Percentiles rank a stretch among this genome's conserved stretches.
These are phyloP conservation scores for Sugiyamaella lignohabitans DNA, from an alignment of 805 yeast genomes.

Conservation along the genomic window DNA sequence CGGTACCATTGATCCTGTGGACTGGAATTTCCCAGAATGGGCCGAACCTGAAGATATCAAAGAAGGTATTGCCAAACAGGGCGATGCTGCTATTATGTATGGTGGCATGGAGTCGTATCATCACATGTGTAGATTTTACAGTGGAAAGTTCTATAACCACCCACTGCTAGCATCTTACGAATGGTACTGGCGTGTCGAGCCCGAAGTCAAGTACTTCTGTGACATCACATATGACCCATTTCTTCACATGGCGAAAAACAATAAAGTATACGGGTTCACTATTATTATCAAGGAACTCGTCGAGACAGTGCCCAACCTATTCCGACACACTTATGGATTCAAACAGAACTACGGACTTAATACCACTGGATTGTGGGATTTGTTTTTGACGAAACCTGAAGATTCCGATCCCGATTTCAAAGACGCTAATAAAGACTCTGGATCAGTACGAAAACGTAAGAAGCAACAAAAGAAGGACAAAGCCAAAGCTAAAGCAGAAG, in stretches of 20 bases:
- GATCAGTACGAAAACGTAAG: slow-evolving; percentile 16
- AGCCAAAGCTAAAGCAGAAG: slow-evolving; percentile 21
- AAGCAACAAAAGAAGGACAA: slow-evolving; percentile 20
- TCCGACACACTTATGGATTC: slow-evolving; percentile 63
- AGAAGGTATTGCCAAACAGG: slow-evolving; percentile 64
- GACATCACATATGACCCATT: slow-evolving; percentile 92
- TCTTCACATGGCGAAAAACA: slow-evolving; percentile 58
- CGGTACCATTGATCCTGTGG: slow-evolving; percentile 51
- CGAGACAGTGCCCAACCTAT: slow-evolving; percentile 77
- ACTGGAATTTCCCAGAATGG: slow-evolving; percentile 66
- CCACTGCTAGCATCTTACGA: slow-evolving; percentile 62
- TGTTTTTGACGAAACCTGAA: slow-evolving; percentile 41
- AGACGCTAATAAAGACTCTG: slow-evolving; percentile 12
- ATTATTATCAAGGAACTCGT: slow-evolving; percentile 70
- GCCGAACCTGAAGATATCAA: slow-evolving; percentile 40
- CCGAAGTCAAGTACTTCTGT: slow-evolving; percentile 83
- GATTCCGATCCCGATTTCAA: slow-evolving; percentile 4
- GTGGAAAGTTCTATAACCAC: slow-evolving; percentile 78
- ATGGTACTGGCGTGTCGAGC: slow-evolving; percentile 98
- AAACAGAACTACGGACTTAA: slow-evolving; percentile 42
- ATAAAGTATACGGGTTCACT: slow-evolving; percentile 80
- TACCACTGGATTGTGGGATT: slow-evolving; percentile 62
- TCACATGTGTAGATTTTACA: slow-evolving; percentile 90
- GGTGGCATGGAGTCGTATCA: slow-evolving; percentile 81
- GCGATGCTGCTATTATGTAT: slow-evolving; percentile 77